phyloP scores from a whole-genome alignment of 208 protist species.

The Jaenimonas drosophilae region DNA sequence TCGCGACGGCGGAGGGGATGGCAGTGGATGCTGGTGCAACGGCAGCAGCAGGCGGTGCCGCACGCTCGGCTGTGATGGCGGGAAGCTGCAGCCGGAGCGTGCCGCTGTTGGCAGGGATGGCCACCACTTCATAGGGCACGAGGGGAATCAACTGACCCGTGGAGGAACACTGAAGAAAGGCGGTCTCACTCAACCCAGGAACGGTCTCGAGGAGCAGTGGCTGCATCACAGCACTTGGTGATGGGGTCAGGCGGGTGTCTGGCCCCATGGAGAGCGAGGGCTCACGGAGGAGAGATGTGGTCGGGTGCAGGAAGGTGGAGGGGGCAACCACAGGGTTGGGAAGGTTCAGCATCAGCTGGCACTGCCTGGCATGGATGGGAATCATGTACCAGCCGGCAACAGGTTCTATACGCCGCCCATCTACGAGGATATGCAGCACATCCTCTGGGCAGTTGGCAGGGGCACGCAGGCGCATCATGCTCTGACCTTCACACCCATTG shows the following conservation, averaged over 20 bases:
- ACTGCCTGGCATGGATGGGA: conserved; percentile 51
- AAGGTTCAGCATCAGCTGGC: conserved; percentile 23
- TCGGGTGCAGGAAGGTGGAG: neutral
- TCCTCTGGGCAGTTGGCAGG: conserved; percentile 21
- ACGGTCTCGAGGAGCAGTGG: conserved; percentile 46
- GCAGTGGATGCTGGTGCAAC: neutral
- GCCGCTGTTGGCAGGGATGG: conserved; percentile 28
- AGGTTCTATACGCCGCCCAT: conserved; percentile 34
- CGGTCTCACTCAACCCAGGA: conserved; percentile 8
- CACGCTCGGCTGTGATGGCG: neutral
- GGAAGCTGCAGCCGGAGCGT: conserved; percentile 58
- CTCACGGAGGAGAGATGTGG: neutral
- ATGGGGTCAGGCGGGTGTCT: neutral
- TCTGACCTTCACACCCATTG: conserved; percentile 50
- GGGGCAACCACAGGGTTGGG: neutral
- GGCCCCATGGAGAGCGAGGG: neutral
- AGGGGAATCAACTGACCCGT: conserved; percentile 42
- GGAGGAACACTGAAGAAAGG: conserved; percentile 37
- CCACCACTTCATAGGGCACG: conserved; percentile 14
- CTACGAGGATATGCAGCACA: conserved; percentile 35
- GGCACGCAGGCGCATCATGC: conserved; percentile 43
- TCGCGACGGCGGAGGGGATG: neutral
- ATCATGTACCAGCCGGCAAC: conserved; percentile 49
- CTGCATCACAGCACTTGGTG: conserved; percentile 4
- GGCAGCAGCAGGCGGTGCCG: neutral